phyloP scores from a whole-genome alignment of 2,329 filamentous ascomycete genomes.

The Aphanoascus verrucosus region DNA sequence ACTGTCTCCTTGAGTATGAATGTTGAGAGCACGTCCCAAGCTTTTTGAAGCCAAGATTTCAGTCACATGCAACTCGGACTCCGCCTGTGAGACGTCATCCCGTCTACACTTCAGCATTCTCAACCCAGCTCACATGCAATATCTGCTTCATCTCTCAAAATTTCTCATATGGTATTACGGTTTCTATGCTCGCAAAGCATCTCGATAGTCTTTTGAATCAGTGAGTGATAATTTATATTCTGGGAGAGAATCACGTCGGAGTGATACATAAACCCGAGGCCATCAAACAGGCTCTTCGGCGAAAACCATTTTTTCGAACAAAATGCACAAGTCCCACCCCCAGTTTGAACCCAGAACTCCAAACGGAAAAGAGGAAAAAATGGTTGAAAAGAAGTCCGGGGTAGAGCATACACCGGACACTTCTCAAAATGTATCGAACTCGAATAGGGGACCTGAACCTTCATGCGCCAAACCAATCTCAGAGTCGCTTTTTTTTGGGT shows the following conservation, averaged over 20 bases:
- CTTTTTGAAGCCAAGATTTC: too few relatives aligned
- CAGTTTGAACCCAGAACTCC: conserved; percentile 7
- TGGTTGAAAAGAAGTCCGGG: neutral
- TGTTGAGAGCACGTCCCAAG: too few relatives aligned
- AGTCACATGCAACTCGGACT: too few relatives aligned
- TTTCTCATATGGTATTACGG: neutral
- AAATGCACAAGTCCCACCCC: neutral
- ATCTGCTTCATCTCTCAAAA: too few relatives aligned
- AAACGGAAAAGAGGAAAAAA: neutral
- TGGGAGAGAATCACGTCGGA: neutral
- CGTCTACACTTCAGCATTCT: too few relatives aligned
- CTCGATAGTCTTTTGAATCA: neutral
- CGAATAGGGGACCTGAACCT: neutral
- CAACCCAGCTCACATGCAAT: too few relatives aligned
- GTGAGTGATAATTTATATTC: neutral
- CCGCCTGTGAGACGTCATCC: too few relatives aligned
- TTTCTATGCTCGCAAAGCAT: neutral
- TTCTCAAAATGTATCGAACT: neutral
- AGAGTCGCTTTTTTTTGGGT: neutral
- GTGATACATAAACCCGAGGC: neutral
- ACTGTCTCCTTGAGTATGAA: too few relatives aligned
- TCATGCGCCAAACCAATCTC: neutral
- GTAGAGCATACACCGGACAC: neutral
- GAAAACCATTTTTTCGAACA: neutral
- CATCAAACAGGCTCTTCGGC: neutral